Conservation (phyloP, 2,329 filamentous ascomycete species). For the Mycosphaerelloides madeirae region DNA sequence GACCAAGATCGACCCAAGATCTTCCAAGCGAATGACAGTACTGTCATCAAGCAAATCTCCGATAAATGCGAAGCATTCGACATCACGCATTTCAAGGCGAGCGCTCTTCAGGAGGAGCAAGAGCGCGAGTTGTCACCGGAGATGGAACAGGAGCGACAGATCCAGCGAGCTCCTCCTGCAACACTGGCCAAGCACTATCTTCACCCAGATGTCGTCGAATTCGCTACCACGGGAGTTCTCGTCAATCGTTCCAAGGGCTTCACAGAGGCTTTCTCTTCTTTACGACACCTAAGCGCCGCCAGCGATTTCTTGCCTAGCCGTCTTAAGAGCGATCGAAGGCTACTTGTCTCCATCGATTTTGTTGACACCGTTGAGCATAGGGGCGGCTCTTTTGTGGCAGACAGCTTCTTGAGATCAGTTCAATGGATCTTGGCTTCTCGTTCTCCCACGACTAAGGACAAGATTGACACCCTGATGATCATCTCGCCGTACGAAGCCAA, state of each 20-base stretch:
- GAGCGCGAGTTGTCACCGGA: constrained; percentile 65
- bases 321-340: constrained; percentile 9
- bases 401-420: constrained; percentile 51
- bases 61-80: constrained; percentile 15
- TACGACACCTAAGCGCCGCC: constrained; percentile 6
- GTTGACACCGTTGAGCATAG: constrained; percentile 6
- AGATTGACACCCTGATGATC: constrained; percentile 41
- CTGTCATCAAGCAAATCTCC: not conserved
- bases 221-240: constrained; percentile 37
- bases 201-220: constrained; percentile 39
- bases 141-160: constrained; percentile 54
- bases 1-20: too few relatives aligned
- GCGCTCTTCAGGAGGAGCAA: constrained; percentile 58
- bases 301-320: too few relatives aligned
- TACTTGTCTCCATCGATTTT: constrained; percentile 16
- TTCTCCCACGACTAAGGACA: constrained; percentile 6
- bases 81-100: constrained; percentile 11
- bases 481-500: constrained; percentile 61
- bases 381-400: constrained; percentile 23
- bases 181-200: constrained; percentile 40
- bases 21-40: constrained; percentile 23
- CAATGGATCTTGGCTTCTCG: constrained; percentile 49
- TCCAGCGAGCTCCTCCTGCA: constrained; percentile 43
- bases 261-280: constrained; percentile 13
- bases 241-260: constrained; percentile 27